These are phyloP conservation scores for Xylariaceae sp. DNA, from an alignment of 2,329 filamentous ascomycete species.

Conservation along the genomic window DNA sequence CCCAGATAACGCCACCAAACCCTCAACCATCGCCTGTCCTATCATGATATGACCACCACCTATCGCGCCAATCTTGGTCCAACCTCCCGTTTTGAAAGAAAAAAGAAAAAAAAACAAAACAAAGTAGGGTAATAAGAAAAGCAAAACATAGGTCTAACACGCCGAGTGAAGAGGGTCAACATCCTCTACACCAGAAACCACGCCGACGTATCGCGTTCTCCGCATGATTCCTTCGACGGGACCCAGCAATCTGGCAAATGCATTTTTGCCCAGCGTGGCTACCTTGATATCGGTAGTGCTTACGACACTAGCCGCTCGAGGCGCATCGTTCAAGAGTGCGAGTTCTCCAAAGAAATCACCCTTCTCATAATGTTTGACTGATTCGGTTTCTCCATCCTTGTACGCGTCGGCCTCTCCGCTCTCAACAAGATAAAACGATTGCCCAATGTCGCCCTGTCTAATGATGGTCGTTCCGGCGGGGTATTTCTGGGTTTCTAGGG, in stretches of 20 bases:
- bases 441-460: conserved; percentile 81
- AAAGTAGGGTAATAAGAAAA: conserved; percentile 12
- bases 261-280: conserved; percentile 84
- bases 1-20: conserved; percentile 25
- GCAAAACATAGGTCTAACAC: conserved; percentile 17
- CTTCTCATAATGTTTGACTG: conserved; percentile 77
- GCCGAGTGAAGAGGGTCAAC: conserved; percentile 57
- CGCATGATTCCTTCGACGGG: conserved; percentile 94
- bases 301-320: conserved; percentile 82
- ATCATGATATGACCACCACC: conserved; percentile 10
- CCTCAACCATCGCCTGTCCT: conserved; percentile 9
- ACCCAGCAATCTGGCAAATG: conserved; percentile 87
- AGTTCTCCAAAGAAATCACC: conserved; percentile 98
- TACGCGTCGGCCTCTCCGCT: conserved; percentile 79
- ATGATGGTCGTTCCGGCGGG: conserved; percentile 78
- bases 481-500: conserved; percentile 85
- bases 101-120: conserved; percentile 8
- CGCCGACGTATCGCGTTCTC: conserved; percentile 59
- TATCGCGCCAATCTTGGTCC: conserved; percentile 13
- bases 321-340: conserved; percentile 86
- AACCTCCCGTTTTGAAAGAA: conserved; percentile 6
- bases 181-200: conserved; percentile 58
- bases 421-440: conserved; percentile 89
- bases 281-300: conserved; percentile 86
- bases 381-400: conserved; percentile 64